These are phyloP conservation scores for Tillandsia leiboldiana DNA, from an alignment of 176 grass and related monocot genomes.

Conservation along the genomic window DNA sequence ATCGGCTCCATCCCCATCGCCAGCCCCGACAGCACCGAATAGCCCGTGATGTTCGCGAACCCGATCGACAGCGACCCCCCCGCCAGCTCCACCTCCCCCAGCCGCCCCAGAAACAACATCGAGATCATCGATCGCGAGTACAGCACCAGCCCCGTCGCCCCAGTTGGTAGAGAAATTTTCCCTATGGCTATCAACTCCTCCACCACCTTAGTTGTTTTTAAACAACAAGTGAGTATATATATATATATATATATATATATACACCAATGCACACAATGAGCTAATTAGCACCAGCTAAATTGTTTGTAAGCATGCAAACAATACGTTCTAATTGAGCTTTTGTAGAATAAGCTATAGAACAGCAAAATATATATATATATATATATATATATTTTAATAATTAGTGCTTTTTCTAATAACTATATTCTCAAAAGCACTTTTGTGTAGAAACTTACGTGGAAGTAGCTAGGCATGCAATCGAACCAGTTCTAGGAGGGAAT, in stretches of 20 bases:
- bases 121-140: constrained; percentile 68
- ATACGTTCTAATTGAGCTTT: too few species aligned
- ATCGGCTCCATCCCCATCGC: constrained; percentile 78
- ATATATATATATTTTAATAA: too few species aligned
- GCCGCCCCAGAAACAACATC: constrained; percentile 67
- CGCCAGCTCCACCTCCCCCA: constrained; percentile 47
- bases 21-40: constrained; percentile 70
- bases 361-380: too few species aligned
- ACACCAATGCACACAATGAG: too few species aligned
- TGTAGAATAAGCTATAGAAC: too few species aligned
- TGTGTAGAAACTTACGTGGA: too few species aligned
- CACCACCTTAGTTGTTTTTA: background rate
- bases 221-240: background rate
- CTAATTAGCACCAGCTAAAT: too few species aligned
- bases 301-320: too few species aligned
- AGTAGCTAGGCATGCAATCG: too few species aligned
- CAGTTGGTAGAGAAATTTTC: constrained; percentile 43
- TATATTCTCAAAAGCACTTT: too few species aligned
- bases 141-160: constrained; percentile 50
- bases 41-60: constrained; percentile 89
- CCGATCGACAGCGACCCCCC: constrained; percentile 75
- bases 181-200: background rate
- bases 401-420: too few species aligned
- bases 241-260: background rate
- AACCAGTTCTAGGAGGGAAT: too few species aligned